Evolutionary conservation across 2,329 filamentous ascomycete genomes (phyloP), one percentile per base, ranked within the genome.

Genomic region (Diplodia seriata): DNA sequence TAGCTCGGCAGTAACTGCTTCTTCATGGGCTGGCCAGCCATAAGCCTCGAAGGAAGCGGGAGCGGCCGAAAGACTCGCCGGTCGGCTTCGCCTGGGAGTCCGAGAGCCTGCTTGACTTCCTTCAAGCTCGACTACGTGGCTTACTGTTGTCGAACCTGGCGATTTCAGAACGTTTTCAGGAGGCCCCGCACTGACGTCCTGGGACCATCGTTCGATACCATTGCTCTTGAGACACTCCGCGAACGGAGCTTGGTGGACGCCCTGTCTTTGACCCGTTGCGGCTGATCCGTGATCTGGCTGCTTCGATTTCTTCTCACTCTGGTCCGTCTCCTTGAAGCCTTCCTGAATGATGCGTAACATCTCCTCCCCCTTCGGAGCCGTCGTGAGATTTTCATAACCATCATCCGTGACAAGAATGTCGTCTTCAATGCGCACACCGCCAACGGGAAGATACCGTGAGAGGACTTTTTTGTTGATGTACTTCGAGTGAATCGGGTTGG

Each of bases 381-480:
- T 88, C 0, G 91, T 94, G 71, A 94, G 76, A 76, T 94, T 94
- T 74, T 91, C 87, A 70, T 86, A 87, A 6, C 91, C 90, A 26
- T 83, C 82, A 61, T 86, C 83, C 0, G 90, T 93, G 69, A 94
- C 88, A 31, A 93, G 80, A 36, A 94, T 85, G 74, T 94, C 91
- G 74, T 91, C 89, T 81, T 90, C 88, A 70, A 89, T 87, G 81
- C 89, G 85, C 14, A 93, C 89, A 71, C 91, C 91, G 12, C 91
- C 91, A 1, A 93, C 93, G 65, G 90, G 87, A 89, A 93, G 94
- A 80, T 95, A 97, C 72, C 86, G 87, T 14, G 92, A 85, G 49
- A 97, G 79, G 1, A 94, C 90, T 23, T 84, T 80, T 50, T 83
- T 81, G 75, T 97, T 88, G 73, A 97, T 97, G 75, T 89, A 96